These are phyloP conservation scores for Oehlia diaphana DNA, from an alignment of 192 early-diverging fungal species.

Conservation along the genomic window DNA sequence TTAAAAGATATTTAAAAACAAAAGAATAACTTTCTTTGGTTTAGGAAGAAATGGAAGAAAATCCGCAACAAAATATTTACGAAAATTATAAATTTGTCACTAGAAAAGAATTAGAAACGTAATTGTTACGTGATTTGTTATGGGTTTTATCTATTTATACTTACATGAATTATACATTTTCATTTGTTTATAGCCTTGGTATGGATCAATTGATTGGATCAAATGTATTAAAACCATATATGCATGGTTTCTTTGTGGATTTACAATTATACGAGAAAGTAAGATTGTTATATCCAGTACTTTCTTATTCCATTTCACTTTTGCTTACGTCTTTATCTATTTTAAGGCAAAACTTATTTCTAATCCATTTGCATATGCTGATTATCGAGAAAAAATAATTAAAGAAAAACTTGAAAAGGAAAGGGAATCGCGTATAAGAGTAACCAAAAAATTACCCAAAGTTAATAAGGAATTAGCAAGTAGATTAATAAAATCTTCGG, in stretches of 20 bases:
- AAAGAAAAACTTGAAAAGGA: slow-evolving; percentile 84
- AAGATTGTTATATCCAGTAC: neutral
- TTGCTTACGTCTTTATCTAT: neutral
- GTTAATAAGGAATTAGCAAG: slow-evolving; percentile 89
- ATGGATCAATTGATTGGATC: slow-evolving; percentile 93
- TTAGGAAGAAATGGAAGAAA: slow-evolving; percentile 85
- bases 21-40: neutral
- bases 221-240: slow-evolving; percentile 90
- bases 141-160: neutral
- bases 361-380: slow-evolving; percentile 95
- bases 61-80: slow-evolving; percentile 80
- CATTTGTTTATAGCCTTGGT: slow-evolving; percentile 58
- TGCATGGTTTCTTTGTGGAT: slow-evolving; percentile 99
- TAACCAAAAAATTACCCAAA: slow-evolving; percentile 83
- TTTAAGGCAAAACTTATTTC: slow-evolving; percentile 82
- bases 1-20: too few species aligned
- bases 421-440: slow-evolving; percentile 83
- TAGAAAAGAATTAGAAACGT: slow-evolving; percentile 76
- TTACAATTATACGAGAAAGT: slow-evolving; percentile 90
- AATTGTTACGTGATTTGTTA: neutral
- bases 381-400: slow-evolving; percentile 78
- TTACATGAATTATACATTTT: neutral
- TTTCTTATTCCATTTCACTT: neutral
- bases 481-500: slow-evolving; percentile 54
- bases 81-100: slow-evolving; percentile 99